These are phyloP conservation scores for Vitis riparia DNA, from an alignment of 164 flowering plant species.

Conservation along the genomic window DNA sequence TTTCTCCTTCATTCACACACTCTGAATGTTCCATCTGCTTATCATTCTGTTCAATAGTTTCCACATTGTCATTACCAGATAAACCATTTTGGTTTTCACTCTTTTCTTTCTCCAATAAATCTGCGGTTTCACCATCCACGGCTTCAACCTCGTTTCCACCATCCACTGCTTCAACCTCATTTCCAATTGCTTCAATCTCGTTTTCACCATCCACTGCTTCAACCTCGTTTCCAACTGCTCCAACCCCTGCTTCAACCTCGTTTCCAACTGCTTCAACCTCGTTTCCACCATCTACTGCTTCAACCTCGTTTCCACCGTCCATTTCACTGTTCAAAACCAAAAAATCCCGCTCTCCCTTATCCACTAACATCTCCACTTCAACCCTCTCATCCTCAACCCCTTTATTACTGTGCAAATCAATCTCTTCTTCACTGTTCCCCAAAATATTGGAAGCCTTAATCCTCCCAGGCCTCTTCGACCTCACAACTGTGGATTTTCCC, in stretches of 20 bases:
- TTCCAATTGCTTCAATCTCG: neutral
- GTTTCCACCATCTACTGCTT: constrained; percentile 12
- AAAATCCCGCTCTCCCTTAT: constrained; percentile 16
- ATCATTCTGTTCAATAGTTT: constrained; percentile 16
- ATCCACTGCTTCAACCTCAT: no score
- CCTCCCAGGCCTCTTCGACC: constrained; percentile 37
- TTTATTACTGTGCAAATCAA: constrained; percentile 12
- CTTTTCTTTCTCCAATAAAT: constrained; percentile 23
- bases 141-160: neutral
- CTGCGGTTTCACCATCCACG: constrained; percentile 9
- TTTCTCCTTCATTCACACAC: constrained; percentile 20
- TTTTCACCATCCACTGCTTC: no score
- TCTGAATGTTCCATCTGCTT: constrained; percentile 19
- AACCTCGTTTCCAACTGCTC: no score
- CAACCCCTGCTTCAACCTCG: neutral
- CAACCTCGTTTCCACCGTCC: constrained; percentile 19
- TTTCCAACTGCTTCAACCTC: constrained; percentile 5
- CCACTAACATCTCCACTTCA: constrained; percentile 8
- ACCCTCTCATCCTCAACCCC: constrained; percentile 18
- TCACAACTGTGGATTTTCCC: constrained; percentile 22
- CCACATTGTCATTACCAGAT: constrained; percentile 20
- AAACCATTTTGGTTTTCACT: constrained; percentile 10
- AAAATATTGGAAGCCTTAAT: constrained; percentile 20
- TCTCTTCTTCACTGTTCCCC: constrained; percentile 20
- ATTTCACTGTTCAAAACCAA: constrained; percentile 9